Percentiles rank a stretch among this genome's conserved stretches.
Conservation (phyloP, 352 stramenopile species). For the Blastocystis sp. region DNA sequence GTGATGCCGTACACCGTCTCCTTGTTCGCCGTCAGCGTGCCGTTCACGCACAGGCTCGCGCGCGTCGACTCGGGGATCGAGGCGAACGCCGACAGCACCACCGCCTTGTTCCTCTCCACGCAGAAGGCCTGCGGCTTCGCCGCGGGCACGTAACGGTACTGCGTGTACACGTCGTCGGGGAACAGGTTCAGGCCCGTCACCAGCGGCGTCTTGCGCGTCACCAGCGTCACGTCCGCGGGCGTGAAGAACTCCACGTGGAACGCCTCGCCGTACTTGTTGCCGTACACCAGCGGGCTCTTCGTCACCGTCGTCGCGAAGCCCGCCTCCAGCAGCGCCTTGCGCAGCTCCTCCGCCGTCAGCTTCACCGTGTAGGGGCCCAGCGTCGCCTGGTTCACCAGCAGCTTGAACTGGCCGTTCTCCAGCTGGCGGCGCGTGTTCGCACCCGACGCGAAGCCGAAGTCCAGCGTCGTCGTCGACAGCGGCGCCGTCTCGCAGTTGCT, state of each 20-base stretch:
- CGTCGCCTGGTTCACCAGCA: not conserved
- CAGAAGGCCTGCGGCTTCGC: slow-evolving; percentile 9
- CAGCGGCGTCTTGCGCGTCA: not conserved
- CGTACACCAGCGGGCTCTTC: slow-evolving; percentile 33
- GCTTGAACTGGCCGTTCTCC: slow-evolving; percentile 47
- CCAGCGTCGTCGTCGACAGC: slow-evolving; percentile 10
- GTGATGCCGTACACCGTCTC: slow-evolving; percentile 48
- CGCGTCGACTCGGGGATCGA: not conserved
- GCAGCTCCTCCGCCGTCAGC: not conserved
- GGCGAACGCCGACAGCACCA: slow-evolving; percentile 24
- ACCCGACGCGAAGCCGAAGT: slow-evolving; percentile 41
- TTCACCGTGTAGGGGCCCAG: slow-evolving; percentile 12
- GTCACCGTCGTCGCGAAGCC: slow-evolving; percentile 17
- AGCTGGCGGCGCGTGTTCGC: not conserved
- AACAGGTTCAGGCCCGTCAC: slow-evolving; percentile 50
- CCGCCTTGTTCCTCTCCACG: not conserved
- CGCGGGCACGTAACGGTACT: not conserved
- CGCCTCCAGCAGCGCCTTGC: slow-evolving; percentile 1
- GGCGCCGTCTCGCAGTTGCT: not conserved
- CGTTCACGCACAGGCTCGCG: slow-evolving; percentile 4
- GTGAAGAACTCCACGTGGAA: slow-evolving; percentile 38
- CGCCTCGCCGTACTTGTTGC: slow-evolving; percentile 34
- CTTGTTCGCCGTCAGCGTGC: not conserved
- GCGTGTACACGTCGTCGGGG: slow-evolving; percentile 3
- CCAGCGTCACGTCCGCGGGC: not conserved